Conservation (phyloP, 805 yeast genomes). For the Metschnikowia gruessii region DNA sequence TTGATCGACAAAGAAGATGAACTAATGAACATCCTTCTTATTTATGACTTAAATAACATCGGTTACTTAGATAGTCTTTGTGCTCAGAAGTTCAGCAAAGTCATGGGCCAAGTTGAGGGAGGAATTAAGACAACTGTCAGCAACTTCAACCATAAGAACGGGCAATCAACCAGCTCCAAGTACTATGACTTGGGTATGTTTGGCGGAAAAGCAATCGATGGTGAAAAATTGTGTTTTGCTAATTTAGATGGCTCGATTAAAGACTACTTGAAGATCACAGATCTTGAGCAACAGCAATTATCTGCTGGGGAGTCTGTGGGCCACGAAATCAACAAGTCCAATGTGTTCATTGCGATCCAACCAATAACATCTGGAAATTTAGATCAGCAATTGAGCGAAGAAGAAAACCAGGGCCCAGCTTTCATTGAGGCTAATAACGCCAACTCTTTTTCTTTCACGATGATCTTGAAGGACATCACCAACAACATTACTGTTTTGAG, state of each 20-base stretch:
- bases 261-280: slow-evolving; percentile 33
- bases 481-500: slow-evolving; percentile 72
- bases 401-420: slow-evolving; percentile 15
- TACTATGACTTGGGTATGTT: slow-evolving; percentile 62
- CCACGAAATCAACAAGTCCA: slow-evolving; percentile 43
- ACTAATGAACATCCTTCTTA: slow-evolving; percentile 42
- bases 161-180: slow-evolving; percentile 17
- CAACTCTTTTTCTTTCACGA: slow-evolving; percentile 68
- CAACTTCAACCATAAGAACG: slow-evolving; percentile 42
- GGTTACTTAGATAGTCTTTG: slow-evolving; percentile 46
- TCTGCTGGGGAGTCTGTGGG: slow-evolving; percentile 21
- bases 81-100: slow-evolving; percentile 54
- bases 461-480: slow-evolving; percentile 72
- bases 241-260: slow-evolving; percentile 75
- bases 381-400: slow-evolving; percentile 11
- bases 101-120: slow-evolving; percentile 75
- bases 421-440: slow-evolving; percentile 47
- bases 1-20: slow-evolving; percentile 54
- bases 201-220: slow-evolving; percentile 74
- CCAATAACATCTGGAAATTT: slow-evolving; percentile 39
- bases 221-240: slow-evolving; percentile 84
- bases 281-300: slow-evolving; percentile 18
- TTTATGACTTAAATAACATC: slow-evolving; percentile 64
- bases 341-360: slow-evolving; percentile 67
- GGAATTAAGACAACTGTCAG: slow-evolving; percentile 61